Evolutionary conservation across 2,329 filamentous ascomycete genomes (phyloP), one percentile per base, ranked within the genome.

Genomic region (Byssothecium circinans): DNA sequence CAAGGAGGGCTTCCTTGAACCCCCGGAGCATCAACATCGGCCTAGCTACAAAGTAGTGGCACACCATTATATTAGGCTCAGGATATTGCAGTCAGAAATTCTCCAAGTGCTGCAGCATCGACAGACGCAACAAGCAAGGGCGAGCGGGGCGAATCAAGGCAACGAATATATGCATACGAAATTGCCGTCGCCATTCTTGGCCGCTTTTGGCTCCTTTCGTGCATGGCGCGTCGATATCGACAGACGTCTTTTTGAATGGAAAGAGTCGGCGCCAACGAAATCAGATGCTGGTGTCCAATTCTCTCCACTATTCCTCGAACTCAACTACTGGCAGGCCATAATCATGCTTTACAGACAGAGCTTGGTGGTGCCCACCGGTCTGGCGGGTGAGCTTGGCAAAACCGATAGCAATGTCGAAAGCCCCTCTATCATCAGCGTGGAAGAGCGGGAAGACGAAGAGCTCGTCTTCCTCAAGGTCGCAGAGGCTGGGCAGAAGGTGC

Each of bases 281-380:
- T 74, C 82, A 18, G 84, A 94, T 48, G 95, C 89, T 0, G 91
- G 91, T 1, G 94, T 97, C 2, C 84, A 84, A 3, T 97, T 97
- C 68, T 91, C 88, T 0, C 85, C 89, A 1, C 87, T 96, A 46
- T 96, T 97, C 61, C 74, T 96, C 4, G 90, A 96, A 61, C 79
- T 97, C 51, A 97, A 97, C 70, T 97, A 97, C 72, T 97, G 92
- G 91, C 92, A 96, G 69, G 90, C 91, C 3, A 85, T 97, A 51
- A 95, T 96, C 57, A 91, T 96, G 86, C 81, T 97, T 17, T 97
- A 97, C 69, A 81, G 92, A 45, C 92, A 96, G 70, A 94, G 91
- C 69, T 73, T 96, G 52, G 87, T 89, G 40, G 89, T 96, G 15
- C 92, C 92, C 1, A 83, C 87, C 33, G 84, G 91, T 63, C 84